phyloP scores from a whole-genome alignment of 495 filamentous ascomycete genomes.

The Penicillium antarcticum region DNA sequence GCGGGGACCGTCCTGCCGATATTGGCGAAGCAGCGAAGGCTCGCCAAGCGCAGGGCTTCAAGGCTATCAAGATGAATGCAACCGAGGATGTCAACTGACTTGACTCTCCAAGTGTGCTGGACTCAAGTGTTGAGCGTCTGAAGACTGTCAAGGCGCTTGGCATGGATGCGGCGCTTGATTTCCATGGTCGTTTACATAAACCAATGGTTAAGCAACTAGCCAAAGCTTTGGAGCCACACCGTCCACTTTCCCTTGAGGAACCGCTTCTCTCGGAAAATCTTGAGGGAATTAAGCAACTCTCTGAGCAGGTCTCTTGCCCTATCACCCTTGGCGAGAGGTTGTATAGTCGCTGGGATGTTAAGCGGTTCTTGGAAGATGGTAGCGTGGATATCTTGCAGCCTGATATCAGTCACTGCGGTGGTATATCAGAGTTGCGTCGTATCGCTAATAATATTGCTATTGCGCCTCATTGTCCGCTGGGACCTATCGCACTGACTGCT shows the following conservation, averaged over 20 bases:
- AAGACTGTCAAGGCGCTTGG: constrained; percentile 68
- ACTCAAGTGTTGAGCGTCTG: constrained; percentile 64
- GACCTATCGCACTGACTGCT: constrained; percentile 72
- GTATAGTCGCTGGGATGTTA: constrained; percentile 72
- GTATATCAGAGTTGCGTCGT: constrained; percentile 67
- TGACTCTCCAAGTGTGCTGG: constrained; percentile 63
- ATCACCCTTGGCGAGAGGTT: constrained; percentile 77
- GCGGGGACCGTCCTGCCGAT: constrained; percentile 71
- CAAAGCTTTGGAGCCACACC: constrained; percentile 64
- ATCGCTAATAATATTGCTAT: constrained; percentile 78
- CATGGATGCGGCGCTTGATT: constrained; percentile 72
- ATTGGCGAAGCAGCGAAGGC: constrained; percentile 55
- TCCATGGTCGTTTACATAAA: constrained; percentile 75
- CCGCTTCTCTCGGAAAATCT: constrained; percentile 71
- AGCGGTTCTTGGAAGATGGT: constrained; percentile 65
- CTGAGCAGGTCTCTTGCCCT: constrained; percentile 57
- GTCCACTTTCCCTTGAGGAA: constrained; percentile 77
- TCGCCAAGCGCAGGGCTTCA: constrained; percentile 69
- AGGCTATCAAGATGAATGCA: constrained; percentile 78
- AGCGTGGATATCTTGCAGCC: constrained; percentile 75
- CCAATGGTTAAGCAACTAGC: constrained; percentile 81
- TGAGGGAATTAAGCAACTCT: constrained; percentile 64
- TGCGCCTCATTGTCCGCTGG: constrained; percentile 75
- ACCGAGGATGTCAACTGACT: constrained; percentile 80
- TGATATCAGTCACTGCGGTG: constrained; percentile 73